Percentiles rank a stretch among this genome's conserved stretches.
Conservation (phyloP, 1,284 basidiomycete genomes). For the Cryptococcus amylolentus region DNA sequence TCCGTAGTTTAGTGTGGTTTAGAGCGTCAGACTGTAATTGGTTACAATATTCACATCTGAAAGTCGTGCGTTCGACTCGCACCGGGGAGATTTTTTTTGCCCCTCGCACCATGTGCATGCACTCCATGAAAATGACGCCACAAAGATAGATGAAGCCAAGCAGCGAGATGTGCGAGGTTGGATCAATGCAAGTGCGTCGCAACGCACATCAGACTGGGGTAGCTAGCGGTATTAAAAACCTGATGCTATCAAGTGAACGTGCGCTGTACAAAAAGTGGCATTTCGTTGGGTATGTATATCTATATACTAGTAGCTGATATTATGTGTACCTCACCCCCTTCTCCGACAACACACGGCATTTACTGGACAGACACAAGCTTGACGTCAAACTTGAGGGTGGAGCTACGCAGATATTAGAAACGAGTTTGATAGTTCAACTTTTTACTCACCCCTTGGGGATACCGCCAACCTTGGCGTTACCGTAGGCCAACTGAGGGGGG, state of each 20-base stretch:
- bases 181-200: too few relatives aligned
- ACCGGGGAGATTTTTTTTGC: constrained; percentile 17
- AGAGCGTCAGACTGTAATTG: constrained; percentile 25
- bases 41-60: constrained; percentile 13
- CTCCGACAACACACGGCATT: neutral
- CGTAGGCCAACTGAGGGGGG: constrained; percentile 55
- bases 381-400: constrained; percentile 56
- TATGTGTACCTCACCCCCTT: too few relatives aligned
- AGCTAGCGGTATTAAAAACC: too few relatives aligned
- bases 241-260: too few relatives aligned
- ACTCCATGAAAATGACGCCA: too few relatives aligned
- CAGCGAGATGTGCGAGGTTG: too few relatives aligned
- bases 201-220: too few relatives aligned
- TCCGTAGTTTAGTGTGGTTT: constrained; percentile 24
- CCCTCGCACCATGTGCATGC: too few relatives aligned
- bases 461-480: constrained; percentile 53
- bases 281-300: too few relatives aligned
- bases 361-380: constrained; percentile 55
- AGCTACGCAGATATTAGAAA: constrained; percentile 24
- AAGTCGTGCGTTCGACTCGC: constrained; percentile 24
- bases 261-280: too few relatives aligned
- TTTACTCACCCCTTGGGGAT: constrained; percentile 52
- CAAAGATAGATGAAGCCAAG: too few relatives aligned
- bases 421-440: neutral
- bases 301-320: too few relatives aligned